Evolutionary conservation across 78 protist genomes (phyloP).

Genomic region (Protostelium mycophagum): DNA sequence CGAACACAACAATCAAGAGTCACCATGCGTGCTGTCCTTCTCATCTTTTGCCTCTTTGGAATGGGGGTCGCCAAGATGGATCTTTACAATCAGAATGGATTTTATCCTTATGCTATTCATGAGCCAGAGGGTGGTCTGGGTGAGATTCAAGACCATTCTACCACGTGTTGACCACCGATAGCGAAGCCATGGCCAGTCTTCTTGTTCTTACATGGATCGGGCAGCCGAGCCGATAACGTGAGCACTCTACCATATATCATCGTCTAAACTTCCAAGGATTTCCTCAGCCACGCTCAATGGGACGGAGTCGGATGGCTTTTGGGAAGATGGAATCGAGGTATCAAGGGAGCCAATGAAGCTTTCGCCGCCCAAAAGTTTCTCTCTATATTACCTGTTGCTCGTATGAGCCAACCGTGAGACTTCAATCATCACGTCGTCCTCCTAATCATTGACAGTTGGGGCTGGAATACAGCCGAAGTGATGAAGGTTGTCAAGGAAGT

Average conservation of each 20-base stretch:
- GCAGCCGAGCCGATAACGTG: background rate
- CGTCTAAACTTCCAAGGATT: background rate
- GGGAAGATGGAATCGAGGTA: background rate
- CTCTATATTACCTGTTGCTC: background rate
- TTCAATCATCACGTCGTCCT: background rate
- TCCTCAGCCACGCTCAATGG: background rate
- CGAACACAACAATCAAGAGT: too few species aligned
- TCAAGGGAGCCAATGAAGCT: background rate
- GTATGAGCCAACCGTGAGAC: background rate
- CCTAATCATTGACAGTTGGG: background rate
- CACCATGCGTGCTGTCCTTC: background rate
- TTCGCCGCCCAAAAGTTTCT: background rate
- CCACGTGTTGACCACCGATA: background rate
- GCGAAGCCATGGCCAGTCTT: background rate
- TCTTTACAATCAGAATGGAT: background rate
- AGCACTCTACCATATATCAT: background rate
- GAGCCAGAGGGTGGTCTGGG: conserved; percentile 1
- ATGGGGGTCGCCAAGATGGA: background rate
- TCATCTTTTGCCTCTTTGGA: background rate
- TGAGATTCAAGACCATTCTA: background rate
- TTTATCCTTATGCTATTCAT: background rate
- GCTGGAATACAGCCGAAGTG: background rate
- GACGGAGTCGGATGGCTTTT: background rate
- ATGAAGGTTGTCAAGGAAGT: background rate
- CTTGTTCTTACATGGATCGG: background rate